Evolutionary conservation across 768 basidiomycete species (phyloP), one percentile per base, ranked within the genome.

Genomic region (Kondoa subrosea): DNA sequence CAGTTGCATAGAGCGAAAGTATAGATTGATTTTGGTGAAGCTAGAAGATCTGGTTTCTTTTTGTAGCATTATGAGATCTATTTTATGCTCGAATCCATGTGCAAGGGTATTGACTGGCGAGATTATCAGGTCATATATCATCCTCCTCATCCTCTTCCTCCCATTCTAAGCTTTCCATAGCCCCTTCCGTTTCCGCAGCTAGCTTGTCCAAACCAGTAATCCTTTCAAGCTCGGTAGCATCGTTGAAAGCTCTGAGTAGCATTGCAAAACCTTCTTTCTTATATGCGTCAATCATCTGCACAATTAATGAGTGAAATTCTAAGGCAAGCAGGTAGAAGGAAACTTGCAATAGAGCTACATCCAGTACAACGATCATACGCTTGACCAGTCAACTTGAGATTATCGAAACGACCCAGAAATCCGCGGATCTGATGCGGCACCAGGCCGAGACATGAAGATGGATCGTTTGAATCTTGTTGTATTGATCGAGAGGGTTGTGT

Each of bases 351-450:
- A 71, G 87, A 84, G 66, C 87, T 88, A 75, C 95, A 99, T 0
- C 89, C 95, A 1, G 91, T 93, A 76, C 93, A 99, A 66, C 81
- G 80, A 66, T 85, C 83, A 75, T 87, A 99, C 1, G 91, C 89
- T 1, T 87, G 84, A 0, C 93, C 95, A 0, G 86, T 84, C 68
- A 99, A 85, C 30, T 84, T 83, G 72, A 96, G 80, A 57, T 85
- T 90, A 64, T 85, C 81, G 80, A 93, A 99, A 70, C 89, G 86
- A 3, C 85, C 84, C 1, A 97, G 81, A 80, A 85, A 91, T 0
- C 92, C 95, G 2, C 95, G 85, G 12, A 97, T 80, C 75, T 96
- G 92, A 76, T 97, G 95, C 0, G 95, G 95, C 2, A 96, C 88
- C 21, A 86, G 78, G 0, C 93, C 93, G 1, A 96, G 82, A 12